Percentiles rank a stretch among this genome's conserved stretches.
Conservation (phyloP, 768 basidiomycete species). For the Boletus vermiculosoides region DNA sequence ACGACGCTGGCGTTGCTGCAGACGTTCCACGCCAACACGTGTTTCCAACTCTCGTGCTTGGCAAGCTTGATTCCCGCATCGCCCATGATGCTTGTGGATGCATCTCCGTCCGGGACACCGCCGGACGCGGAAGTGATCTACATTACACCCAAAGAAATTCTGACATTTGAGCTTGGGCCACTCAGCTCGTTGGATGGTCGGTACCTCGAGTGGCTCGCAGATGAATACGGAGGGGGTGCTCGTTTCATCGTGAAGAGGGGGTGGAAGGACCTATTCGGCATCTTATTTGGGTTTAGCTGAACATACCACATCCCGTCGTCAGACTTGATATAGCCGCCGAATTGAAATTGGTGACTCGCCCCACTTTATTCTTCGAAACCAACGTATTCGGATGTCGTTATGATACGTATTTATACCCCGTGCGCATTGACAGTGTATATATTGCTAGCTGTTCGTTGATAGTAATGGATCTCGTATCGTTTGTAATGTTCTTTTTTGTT, state of each 20-base stretch:
- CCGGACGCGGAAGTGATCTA: conserved; percentile 35
- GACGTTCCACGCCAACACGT: conserved; percentile 65
- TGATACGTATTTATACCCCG: neutral
- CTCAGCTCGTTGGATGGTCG: conserved; percentile 67
- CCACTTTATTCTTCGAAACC: neutral
- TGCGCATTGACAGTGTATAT: neutral
- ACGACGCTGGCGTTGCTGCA: conserved; percentile 62
- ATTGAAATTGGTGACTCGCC: neutral
- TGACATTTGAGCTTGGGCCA: conserved; percentile 71
- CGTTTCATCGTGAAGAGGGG: conserved; percentile 41
- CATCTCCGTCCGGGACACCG: neutral
- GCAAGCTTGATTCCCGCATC: conserved; percentile 26
- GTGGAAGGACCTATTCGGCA: conserved; percentile 47
- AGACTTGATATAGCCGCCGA: neutral
- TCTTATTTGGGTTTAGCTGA: conserved; percentile 44
- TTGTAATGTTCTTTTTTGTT: neutral
- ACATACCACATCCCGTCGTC: neutral
- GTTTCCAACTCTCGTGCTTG: conserved; percentile 53
- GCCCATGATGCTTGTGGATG: neutral
- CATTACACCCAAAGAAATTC: conserved; percentile 60
- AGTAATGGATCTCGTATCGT: neutral
- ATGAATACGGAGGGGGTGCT: conserved; percentile 55
- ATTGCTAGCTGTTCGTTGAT: neutral
- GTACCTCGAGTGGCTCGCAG: conserved; percentile 76
- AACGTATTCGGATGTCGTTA: neutral